Evolutionary conservation across 2,329 filamentous ascomycete genomes (phyloP), one percentile per base, ranked within the genome.

Genomic region (Colletotrichum tamarilloi): DNA sequence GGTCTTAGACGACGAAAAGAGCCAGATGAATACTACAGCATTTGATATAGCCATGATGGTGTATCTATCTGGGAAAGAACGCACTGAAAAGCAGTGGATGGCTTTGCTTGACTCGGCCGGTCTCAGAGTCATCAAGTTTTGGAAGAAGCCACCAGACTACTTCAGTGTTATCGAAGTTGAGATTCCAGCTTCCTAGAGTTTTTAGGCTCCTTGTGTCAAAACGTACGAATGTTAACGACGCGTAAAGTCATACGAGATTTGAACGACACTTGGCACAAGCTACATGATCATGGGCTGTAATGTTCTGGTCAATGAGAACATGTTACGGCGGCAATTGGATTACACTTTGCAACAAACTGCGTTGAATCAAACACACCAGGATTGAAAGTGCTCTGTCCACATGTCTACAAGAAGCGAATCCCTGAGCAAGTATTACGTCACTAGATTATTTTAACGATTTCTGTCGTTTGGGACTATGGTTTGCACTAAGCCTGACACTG

Each of bases 1-100:
- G 67, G 80, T 84, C 14, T 81, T 82, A 46, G 80, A 81, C 68
- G 80, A 81, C n/a, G 75, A 76, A 8, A 75, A 62, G 38, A 42
- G 58, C 14, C 38, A 52, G 7, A 9, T 62, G 19, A 35, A 12
- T 0, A 56, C 68, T 3, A 30, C 68, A 24, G 52, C 68, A 3
- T 42, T 52, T 1, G 68, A 68, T 16, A 68, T 72, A 1, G 16
- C 24, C 3, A 68, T 72, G 68, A 72, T 72, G 68, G 64, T 52
- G 0, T 58, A 28, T 16, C 14, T 72, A 1, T 57, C 64, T 1
- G 68, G 64, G 2, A 49, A 52, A 14, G 68, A 72, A 28, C 57
- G 68, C 22, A 68, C 68, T 2, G 58, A 68, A 52, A 68, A 63
- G 19, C 68, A 72, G 22, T 68, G 68, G 68, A 2, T 72, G 64